Evolutionary conservation across 2,329 filamentous ascomycete species (phyloP), one percentile per base, ranked within the genome.

Genomic region (Furcasterigmium sp.): DNA sequence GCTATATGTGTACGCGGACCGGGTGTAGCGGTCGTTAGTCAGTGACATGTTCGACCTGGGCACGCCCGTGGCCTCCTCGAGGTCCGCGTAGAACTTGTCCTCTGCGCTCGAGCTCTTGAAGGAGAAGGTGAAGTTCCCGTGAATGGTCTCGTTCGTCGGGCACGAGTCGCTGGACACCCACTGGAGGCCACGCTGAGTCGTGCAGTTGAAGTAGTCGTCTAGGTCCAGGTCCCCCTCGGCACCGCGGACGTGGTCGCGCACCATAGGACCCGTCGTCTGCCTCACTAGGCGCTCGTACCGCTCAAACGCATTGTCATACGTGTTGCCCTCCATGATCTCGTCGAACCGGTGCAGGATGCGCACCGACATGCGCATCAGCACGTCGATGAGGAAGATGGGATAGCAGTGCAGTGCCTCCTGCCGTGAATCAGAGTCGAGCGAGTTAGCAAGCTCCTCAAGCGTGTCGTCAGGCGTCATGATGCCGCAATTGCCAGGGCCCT

Each of bases 11-110:
- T 32, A 32, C 29, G 29, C 11, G 11, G 8, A 8, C 29, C 11
- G 14, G 21, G 10, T 8, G 15, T 17, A 26, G 14, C 14, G n/a
- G 23, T 26, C 23, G 23, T 26, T 26, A 11, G 23, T 26, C 7
- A 26, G 7, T 7, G 23, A 7, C 17, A 38, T 17, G 9, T 38
- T n/a, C 14, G 20, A 9, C 37, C 18, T 26, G 2, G 36, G 19
- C 13, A 46, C 29, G 17, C 40, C 51, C 23, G 48, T 46, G 8
- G 51, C 37, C 10, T 56, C 39, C 25, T 28, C 30, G n/a, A 56
- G 47, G 4, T 39, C 45, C 21, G 45, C 46, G 34, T 40, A 48
- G 39, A 53, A 55, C 29, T 13, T 15, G 17, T 46, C 46, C 18
- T 52, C 43, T 23, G 46, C 21, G 25, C 35, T 11, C 4, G 8